Conservation (phyloP, 345 rosid species). For the Lenwebbia sp. region DNA sequence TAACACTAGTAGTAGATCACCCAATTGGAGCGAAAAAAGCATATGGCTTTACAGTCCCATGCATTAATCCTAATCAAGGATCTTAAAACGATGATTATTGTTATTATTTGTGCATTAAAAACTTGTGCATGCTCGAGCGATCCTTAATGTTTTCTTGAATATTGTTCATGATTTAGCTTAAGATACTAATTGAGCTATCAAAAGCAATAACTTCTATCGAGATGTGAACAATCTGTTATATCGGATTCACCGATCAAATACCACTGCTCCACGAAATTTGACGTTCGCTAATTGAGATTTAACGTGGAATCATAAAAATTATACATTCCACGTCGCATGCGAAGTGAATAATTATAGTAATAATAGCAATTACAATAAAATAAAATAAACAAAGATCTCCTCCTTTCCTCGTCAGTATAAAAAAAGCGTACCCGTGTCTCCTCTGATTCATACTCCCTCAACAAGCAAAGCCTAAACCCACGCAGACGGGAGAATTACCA, state of each 20-base stretch:
- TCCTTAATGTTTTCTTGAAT: not conserved
- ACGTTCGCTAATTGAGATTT: not conserved
- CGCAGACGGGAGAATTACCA: too few species aligned
- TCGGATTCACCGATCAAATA: not conserved
- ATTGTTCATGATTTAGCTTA: not conserved
- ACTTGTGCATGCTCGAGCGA: rapidly evolving
- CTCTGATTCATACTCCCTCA: too few species aligned
- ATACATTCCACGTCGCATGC: not conserved
- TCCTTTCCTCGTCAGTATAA: too few species aligned
- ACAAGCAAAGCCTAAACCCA: too few species aligned
- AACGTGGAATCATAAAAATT: not conserved
- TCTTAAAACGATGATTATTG: too few species aligned
- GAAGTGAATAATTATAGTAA: too few species aligned
- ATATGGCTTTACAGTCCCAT: not conserved
- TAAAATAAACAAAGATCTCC: too few species aligned
- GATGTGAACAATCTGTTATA: not conserved
- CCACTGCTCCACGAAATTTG: not conserved
- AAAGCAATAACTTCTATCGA: not conserved
- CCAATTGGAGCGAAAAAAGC: not conserved
- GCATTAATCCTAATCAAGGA: not conserved
- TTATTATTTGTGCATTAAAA: too few species aligned
- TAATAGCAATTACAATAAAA: too few species aligned
- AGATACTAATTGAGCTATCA: not conserved
- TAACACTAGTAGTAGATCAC: not conserved
- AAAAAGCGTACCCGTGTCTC: too few species aligned